These are phyloP conservation scores for Diospyros kaki DNA, from an alignment of 148 eudicot genomes.

Conservation along the genomic window DNA sequence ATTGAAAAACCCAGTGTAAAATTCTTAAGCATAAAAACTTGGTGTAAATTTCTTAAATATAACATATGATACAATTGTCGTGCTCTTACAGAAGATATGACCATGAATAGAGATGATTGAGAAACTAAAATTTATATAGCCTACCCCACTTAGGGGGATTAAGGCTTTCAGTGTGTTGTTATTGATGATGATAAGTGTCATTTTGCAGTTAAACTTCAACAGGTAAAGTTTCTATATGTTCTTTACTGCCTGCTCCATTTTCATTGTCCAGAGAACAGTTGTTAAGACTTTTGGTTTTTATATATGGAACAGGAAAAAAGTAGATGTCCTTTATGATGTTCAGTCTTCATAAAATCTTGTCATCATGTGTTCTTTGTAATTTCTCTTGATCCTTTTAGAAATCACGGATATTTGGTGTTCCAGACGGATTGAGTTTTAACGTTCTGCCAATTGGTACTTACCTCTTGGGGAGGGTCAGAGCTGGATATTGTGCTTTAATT, in stretches of 20 bases:
- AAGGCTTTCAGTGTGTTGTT: too few species aligned
- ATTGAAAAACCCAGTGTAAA: too few species aligned
- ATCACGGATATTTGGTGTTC: background rate
- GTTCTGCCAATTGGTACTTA: background rate
- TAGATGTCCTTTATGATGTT: background rate
- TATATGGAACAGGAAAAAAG: background rate
- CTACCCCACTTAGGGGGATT: too few species aligned
- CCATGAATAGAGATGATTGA: too few species aligned
- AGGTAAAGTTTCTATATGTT: background rate
- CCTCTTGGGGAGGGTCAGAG: background rate
- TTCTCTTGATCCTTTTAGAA: background rate
- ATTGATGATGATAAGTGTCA: too few species aligned
- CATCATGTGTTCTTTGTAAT: background rate
- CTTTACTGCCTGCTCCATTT: background rate
- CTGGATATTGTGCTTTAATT: background rate
- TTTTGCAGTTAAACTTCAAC: background rate
- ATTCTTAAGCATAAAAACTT: too few species aligned
- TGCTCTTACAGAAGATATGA: too few species aligned
- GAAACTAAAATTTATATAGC: too few species aligned
- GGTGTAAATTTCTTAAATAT: too few species aligned
- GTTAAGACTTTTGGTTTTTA: background rate
- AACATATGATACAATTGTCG: too few species aligned
- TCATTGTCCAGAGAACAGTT: too few species aligned
- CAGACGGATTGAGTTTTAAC: background rate
- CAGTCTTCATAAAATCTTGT: background rate